Conservation (phyloP, 257 asterid species). For the Lycium barbarum region DNA sequence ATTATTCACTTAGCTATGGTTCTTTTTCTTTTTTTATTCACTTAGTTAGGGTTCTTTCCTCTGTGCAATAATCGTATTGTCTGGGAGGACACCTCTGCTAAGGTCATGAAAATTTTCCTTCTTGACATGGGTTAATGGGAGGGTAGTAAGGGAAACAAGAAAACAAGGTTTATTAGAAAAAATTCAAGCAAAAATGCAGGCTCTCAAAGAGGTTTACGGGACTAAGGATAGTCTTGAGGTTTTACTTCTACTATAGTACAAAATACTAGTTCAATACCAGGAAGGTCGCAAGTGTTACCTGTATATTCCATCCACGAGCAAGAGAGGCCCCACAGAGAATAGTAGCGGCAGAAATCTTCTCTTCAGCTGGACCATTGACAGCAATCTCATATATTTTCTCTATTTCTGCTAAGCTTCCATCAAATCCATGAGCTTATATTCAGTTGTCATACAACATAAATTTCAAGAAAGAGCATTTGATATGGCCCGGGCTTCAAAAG, state of each 20-base stretch:
- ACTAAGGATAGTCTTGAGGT: background rate
- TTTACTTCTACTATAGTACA: slow-evolving; percentile 21
- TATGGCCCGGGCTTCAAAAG: slow-evolving; percentile 36
- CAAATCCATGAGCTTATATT: slow-evolving; percentile 62
- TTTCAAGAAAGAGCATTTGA: slow-evolving; percentile 32
- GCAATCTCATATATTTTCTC: slow-evolving; percentile 95
- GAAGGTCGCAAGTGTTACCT: slow-evolving; percentile 53
- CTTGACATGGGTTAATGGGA: slow-evolving; percentile 13
- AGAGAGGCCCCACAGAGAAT: slow-evolving; percentile 94
- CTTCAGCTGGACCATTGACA: slow-evolving; percentile 81
- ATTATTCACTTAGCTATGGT: background rate
- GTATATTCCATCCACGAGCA: slow-evolving; percentile 96
- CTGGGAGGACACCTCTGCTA: background rate
- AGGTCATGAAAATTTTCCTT: slow-evolving; percentile 2
- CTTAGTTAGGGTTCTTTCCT: background rate
- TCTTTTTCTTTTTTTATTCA: slow-evolving; percentile 1
- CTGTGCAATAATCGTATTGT: background rate
- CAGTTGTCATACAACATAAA: slow-evolving; percentile 56
- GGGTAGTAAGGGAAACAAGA: slow-evolving; percentile 12
- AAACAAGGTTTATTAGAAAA: slow-evolving; percentile 7
- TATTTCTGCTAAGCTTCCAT: slow-evolving; percentile 95
- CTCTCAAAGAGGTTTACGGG: background rate
- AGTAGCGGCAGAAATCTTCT: slow-evolving; percentile 93
- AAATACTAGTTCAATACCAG: background rate
- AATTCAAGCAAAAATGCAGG: slow-evolving; percentile 1